Base-by-base conservation (phyloP, 768 basidiomycete genomes). In the Mycena metata region DNA sequence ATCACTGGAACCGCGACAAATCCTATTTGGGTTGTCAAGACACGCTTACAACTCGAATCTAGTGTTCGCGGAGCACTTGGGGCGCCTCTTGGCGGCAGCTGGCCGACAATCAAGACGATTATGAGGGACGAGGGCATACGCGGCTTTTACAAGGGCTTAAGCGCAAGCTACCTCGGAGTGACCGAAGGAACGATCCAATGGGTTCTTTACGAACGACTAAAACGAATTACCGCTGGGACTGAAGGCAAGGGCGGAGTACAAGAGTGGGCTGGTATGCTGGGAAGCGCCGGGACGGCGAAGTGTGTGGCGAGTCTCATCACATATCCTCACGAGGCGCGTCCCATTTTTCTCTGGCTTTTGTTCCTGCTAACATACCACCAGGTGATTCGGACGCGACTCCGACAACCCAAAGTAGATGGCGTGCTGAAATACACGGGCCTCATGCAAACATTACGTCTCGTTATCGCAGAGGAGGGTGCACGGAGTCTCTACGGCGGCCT, bases 1-100 rank as follows among this genome's bases (percentile, higher is more conserved):
- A 83, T 85, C 36, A 99, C 98, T 0, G 89, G 96, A 6, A 91
- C 95, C 0, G 95, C 90, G 13, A 99, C 98, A 23, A 99, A 99
- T 78, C 98, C 98, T 0, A 97, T 99, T 26, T 99, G 98, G 98
- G 98, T 99, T 52, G 95, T 99, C 68, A 99, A 99, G 80, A 99
- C 98, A 49, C 91, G 97, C 9, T 75, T 99, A 60, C 98, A 99
- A 76, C 88, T 99, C 63, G 66, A 73, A 66, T 47, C 77, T 62
- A 6, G 72, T 52, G 17, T 72, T 15, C 67, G 70, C 36, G 30
- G 72, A 11, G 21, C 71, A 66, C 19, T 62, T 11, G 66, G 67
- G 19, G 73, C 69, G 23, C 77, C 79, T 5, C 69, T 88, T 2
- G 88, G 89, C 0, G 87, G 86, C 17, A 91, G 90, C 63, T 85